Evolutionary conservation across 768 basidiomycete genomes (phyloP), one percentile per base, ranked within the genome.

Genomic region (Naematelia encephala): DNA sequence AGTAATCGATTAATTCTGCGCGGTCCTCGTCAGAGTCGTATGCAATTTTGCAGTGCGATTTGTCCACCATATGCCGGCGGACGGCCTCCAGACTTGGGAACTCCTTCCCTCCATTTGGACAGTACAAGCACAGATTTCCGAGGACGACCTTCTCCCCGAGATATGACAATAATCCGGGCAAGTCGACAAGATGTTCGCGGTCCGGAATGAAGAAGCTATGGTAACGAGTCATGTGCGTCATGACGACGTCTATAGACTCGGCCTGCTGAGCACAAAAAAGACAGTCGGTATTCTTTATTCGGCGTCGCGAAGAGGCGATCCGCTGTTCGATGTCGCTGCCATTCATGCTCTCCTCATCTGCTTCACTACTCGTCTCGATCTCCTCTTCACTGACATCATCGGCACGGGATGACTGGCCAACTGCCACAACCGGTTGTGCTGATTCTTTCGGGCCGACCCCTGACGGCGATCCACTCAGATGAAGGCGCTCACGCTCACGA

Each of bases 141-240:
- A 94, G 84, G 0, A 89, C 87, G 49, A 97, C 85, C 78, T 96
- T 96, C 79, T 96, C 91, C 4, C 88, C 91, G 5, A 99, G 84
- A 77, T 93, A 90, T 5, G 80, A 77, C 60, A 98, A 79, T 46
- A 99, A 83, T 3, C 94, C 96, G 4, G 84, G 67, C 34, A 88
- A 77, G 78, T 98, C 91, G 68, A 87, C 80, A 67, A 98, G 85
- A 77, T 88, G 93, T 49, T 96, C 90, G 43, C 86, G 85, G 68
- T 98, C 93, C 46, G 96, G 96, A 62, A 99, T 82, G 81, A 94
- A 96, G 82, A 98, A 98, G 8, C 91, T 91, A 78, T 99, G 96
- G 0, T 77, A 76, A 51, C 77, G 73, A 42, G 88, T 85, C 96
- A 99, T 99, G 81, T 99, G 96, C 1, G 82, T 78, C 42, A 93